Conservation (phyloP, 768 basidiomycete genomes). For the Inosperma sp. region DNA sequence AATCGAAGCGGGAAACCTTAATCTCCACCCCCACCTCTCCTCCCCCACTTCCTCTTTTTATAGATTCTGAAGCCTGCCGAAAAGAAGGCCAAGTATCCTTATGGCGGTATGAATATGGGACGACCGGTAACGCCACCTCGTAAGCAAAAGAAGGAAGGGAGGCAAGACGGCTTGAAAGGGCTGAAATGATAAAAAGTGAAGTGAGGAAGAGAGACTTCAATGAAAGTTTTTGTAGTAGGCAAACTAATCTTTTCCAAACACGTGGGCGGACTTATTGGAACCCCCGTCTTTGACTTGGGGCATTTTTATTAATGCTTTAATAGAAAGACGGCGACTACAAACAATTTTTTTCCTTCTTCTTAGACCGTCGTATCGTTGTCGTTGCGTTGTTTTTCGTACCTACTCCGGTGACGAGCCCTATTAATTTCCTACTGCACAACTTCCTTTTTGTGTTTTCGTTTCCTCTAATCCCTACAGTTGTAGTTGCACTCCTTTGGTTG, state of each 20-base stretch:
- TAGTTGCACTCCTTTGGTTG: not conserved
- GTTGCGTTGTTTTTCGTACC: too few species aligned
- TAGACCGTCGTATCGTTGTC: too few species aligned
- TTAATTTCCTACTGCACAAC: too few species aligned
- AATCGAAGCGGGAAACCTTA: too few species aligned
- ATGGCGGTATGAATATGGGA: slow-evolving; percentile 81
- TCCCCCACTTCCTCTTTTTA: slow-evolving; percentile 1
- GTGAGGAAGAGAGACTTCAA: too few species aligned
- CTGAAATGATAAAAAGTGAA: slow-evolving; percentile 1
- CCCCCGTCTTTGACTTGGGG: not conserved
- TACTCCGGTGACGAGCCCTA: too few species aligned
- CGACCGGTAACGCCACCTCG: slow-evolving; percentile 93
- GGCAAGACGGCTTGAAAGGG: slow-evolving; percentile 41
- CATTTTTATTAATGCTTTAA: slow-evolving; percentile 3
- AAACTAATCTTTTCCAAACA: slow-evolving; percentile 4
- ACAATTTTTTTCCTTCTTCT: too few species aligned
- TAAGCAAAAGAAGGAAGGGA: slow-evolving; percentile 96
- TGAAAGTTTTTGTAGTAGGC: slow-evolving; percentile 7
- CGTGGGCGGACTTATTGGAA: slow-evolving; percentile 1
- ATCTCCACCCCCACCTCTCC: not conserved
- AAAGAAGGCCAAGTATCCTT: slow-evolving; percentile 94
- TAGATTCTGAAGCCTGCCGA: slow-evolving; percentile 99
- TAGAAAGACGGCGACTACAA: not conserved
- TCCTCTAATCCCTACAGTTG: too few species aligned
- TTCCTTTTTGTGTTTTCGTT: too few species aligned